Evolutionary conservation across 345 rosid genomes (phyloP), one percentile per base, ranked within the genome.

Genomic region (Trapa incisa): DNA sequence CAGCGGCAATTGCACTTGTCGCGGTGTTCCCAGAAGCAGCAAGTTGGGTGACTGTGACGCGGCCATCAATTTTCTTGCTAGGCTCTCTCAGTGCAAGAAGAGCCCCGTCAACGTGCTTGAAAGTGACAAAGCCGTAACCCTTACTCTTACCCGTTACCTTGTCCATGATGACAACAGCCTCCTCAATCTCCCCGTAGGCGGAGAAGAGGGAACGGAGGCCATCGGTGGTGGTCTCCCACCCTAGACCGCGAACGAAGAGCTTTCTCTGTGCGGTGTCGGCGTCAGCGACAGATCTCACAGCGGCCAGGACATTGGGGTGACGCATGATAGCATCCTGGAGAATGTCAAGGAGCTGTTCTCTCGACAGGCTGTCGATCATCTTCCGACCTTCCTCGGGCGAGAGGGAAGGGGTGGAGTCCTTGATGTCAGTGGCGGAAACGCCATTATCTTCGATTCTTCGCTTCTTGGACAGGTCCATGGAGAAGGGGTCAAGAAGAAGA

Each of bases 151-250:
- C 85, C 0, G 96, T 87, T 8, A 73, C 75, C 78, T 87, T 87
- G 41, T 91, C 97, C 9, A 83, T 80, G 65, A 89, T 84, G 64
- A 82, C 89, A 7, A 87, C 82, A 11, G 93, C 94, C 65, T 91
- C 94, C 54, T 91, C 97, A 3, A 91, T 79, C 41, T 89, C 94
- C 0, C 97, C 97, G 47, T 77, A 91, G 12, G 71, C 75, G 1
- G 88, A 81, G 73, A 91, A 91, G 43, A 82, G 77, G 10, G 80
- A 63, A 9, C 85, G 78, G 17, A 91, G 85, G 67, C 79, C 84
- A 37, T 89, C 97, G 47, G 91, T 77, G 5, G 91, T 89, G 5
- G 97, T 89, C 47, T 91, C 94, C 89, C 88, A 88, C 38, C 91
- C 93, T 15, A 91, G 87, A 16, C 97, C 97, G 41, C 91, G 96